Conservation (phyloP, 148 eudicot genomes). For the Pharnaceum exiguum region DNA sequence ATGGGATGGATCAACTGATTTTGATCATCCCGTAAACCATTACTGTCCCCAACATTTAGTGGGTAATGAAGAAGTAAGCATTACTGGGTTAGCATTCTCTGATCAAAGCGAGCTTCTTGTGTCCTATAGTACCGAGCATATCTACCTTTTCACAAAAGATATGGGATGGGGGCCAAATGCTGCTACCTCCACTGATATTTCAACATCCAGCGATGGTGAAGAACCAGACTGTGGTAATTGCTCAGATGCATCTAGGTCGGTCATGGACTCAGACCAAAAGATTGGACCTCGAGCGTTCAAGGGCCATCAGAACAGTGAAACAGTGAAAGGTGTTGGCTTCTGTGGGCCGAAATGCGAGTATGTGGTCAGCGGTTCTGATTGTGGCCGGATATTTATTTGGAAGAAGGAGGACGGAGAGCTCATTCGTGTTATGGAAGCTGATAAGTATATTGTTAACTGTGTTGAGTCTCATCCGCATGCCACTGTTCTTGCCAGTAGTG, state of each 20-base stretch:
- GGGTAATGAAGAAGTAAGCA: slow-evolving; percentile 51
- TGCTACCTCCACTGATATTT: slow-evolving; percentile 29
- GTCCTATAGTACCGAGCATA: slow-evolving; percentile 67
- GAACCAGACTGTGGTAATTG: slow-evolving; percentile 24
- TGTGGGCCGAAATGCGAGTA: slow-evolving; percentile 87
- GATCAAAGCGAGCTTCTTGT: slow-evolving; percentile 85
- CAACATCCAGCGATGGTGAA: slow-evolving; percentile 30
- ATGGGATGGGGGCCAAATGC: slow-evolving; percentile 78
- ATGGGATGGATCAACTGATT: slow-evolving; percentile 65
- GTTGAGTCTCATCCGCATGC: slow-evolving; percentile 82
- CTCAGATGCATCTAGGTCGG: slow-evolving; percentile 21
- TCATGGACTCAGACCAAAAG: slow-evolving; percentile 28
- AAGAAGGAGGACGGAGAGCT: slow-evolving; percentile 72
- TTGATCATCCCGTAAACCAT: slow-evolving; percentile 71
- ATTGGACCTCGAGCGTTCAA: slow-evolving; percentile 59
- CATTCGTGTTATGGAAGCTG: slow-evolving; percentile 87
- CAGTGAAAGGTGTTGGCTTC: slow-evolving; percentile 85
- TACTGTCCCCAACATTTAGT: slow-evolving; percentile 77
- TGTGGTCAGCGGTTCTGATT: slow-evolving; percentile 93
- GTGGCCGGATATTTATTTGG: slow-evolving; percentile 94
- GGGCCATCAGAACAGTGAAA: slow-evolving; percentile 67
- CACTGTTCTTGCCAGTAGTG: slow-evolving; percentile 78
- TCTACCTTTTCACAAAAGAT: slow-evolving; percentile 69
- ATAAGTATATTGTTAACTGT: slow-evolving; percentile 74
- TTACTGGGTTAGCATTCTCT: slow-evolving; percentile 89